Percentiles rank a stretch among this genome's conserved stretches.
Conservation (phyloP, 1,284 basidiomycete genomes). For the Pyrrhoderma lamaoense region DNA sequence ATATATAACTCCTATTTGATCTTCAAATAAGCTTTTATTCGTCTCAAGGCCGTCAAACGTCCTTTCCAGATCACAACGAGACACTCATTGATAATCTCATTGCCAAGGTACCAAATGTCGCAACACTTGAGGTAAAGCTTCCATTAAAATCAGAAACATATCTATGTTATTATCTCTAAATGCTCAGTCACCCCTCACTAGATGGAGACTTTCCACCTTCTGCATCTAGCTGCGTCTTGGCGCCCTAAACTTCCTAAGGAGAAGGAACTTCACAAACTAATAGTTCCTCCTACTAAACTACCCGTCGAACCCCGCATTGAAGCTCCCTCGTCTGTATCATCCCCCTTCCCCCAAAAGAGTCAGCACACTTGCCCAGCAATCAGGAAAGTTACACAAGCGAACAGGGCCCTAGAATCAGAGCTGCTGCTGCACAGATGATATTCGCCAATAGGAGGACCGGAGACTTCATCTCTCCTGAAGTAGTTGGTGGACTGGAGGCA, state of each 20-base stretch:
- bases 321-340: constrained; percentile 20
- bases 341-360: too few species aligned
- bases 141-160: not conserved
- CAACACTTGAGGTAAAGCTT: constrained; percentile 61
- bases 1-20: constrained; percentile 13
- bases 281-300: constrained; percentile 7
- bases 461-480: constrained; percentile 69
- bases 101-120: constrained; percentile 40
- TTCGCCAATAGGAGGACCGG: constrained; percentile 74
- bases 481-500: constrained; percentile 56
- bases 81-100: constrained; percentile 55
- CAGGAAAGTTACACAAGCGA: too few species aligned
- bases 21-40: constrained; percentile 70
- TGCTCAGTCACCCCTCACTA: constrained; percentile 26
- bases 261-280: constrained; percentile 24
- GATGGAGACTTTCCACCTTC: constrained; percentile 81
- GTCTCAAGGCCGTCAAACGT: constrained; percentile 74
- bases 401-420: too few species aligned
- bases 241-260: constrained; percentile 18
- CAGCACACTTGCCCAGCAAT: too few species aligned
- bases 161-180: not conserved
- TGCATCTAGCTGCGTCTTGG: constrained; percentile 64
- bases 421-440: constrained; percentile 76
- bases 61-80: constrained; percentile 71
- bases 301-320: constrained; percentile 31